A percentile compares a stretch with the other conserved stretches of the same genome.
Conservation (phyloP, 106 monocot species). For the Dioscorea alata region DNA sequence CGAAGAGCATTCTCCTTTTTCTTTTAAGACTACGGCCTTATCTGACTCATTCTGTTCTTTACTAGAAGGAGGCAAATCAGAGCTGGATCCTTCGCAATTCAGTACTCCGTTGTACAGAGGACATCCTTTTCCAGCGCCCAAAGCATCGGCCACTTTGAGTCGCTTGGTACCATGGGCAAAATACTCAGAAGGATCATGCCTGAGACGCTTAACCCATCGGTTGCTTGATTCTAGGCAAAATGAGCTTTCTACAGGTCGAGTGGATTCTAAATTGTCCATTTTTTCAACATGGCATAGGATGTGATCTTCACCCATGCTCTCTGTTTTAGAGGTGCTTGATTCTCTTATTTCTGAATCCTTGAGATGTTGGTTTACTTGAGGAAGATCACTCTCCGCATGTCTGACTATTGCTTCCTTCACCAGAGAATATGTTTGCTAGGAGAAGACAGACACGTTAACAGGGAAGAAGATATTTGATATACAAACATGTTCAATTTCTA, state of each 20-base stretch:
- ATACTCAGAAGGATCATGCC: conserved; percentile 9
- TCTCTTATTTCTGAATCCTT: conserved; percentile 1
- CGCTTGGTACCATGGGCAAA: conserved; percentile 18
- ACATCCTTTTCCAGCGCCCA: conserved; percentile 1
- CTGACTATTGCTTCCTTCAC: neutral
- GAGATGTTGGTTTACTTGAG: neutral
- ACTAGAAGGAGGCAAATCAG: conserved; percentile 8
- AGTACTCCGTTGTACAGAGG: conserved; percentile 12
- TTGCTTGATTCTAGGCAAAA: conserved; percentile 14
- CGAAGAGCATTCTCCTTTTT: conserved; percentile 1
- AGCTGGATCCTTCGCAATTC: conserved; percentile 26
- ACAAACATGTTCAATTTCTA: neutral
- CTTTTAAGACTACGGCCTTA: neutral
- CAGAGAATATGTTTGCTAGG: conserved; percentile 2
- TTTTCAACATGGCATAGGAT: conserved; percentile 8
- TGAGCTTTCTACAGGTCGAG: neutral
- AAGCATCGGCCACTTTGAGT: conserved; percentile 18
- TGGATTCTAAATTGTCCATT: conserved; percentile 1
- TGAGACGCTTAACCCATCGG: conserved; percentile 62
- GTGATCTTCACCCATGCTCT: conserved; percentile 19
- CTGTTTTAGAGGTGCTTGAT: conserved; percentile 18
- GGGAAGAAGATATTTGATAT: neutral
- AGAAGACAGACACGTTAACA: neutral
- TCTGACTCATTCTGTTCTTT: conserved; percentile 11
- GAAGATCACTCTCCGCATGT: neutral